Percentiles rank a stretch among this genome's conserved stretches.
phyloP scores from a whole-genome alignment of 495 filamentous ascomycete species.

The Entonaema liquescens region DNA sequence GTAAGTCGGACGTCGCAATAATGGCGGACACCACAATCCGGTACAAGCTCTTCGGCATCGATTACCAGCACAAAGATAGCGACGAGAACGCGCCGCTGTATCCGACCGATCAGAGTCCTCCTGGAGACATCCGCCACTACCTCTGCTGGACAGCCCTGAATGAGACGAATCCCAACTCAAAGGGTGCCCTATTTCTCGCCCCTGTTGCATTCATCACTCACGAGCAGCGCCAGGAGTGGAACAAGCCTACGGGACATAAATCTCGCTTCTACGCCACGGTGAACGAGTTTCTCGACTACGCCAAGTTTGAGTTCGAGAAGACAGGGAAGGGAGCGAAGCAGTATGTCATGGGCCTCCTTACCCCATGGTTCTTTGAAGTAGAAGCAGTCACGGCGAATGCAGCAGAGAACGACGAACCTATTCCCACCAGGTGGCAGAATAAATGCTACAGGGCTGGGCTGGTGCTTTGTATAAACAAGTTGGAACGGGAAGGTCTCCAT shows the following conservation, averaged over 20 bases:
- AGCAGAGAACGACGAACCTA: background rate
- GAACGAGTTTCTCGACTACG: constrained; percentile 28
- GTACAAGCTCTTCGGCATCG: constrained; percentile 23
- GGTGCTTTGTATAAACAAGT: constrained; percentile 4
- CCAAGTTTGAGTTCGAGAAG: constrained; percentile 8
- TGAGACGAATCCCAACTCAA: background rate
- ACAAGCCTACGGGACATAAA: constrained; percentile 21
- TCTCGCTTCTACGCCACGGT: constrained; percentile 34
- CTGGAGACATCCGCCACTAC: constrained; percentile 12
- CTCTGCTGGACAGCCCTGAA: constrained; percentile 22
- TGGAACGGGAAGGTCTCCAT: background rate
- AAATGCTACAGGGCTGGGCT: constrained; percentile 18
- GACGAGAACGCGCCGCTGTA: background rate
- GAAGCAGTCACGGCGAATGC: background rate
- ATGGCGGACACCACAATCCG: constrained; percentile 10
- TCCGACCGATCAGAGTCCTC: constrained; percentile 20
- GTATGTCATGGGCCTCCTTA: constrained; percentile 30
- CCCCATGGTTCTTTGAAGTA: constrained; percentile 30
- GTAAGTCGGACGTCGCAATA: constrained; percentile 20
- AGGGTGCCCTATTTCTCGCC: constrained; percentile 20
- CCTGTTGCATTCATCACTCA: constrained; percentile 32
- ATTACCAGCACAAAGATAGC: background rate
- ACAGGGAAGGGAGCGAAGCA: background rate
- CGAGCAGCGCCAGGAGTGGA: constrained; percentile 22
- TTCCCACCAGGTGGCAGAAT: constrained; percentile 15